phyloP scores from a whole-genome alignment of 768 basidiomycete genomes.

The Boletus bicolor region DNA sequence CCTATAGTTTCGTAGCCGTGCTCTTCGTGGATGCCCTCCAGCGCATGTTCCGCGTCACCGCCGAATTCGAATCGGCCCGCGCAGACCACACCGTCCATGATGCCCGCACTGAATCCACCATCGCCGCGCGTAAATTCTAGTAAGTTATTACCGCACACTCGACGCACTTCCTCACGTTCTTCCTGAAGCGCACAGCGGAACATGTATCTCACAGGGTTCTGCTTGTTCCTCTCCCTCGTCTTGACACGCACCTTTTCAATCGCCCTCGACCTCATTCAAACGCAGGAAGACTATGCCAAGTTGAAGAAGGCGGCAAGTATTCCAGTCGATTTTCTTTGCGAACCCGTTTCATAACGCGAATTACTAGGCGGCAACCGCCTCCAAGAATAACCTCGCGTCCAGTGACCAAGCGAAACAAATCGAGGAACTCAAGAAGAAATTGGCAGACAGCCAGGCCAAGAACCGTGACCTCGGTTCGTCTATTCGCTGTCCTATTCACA shows the following conservation, averaged over 20 bases:
- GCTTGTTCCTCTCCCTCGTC: constrained; percentile 92
- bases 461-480: constrained; percentile 62
- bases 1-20: constrained; percentile 71
- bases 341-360: background rate
- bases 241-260: constrained; percentile 92
- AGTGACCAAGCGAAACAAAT: constrained; percentile 41
- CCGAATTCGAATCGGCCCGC: constrained; percentile 70
- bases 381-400: constrained; percentile 27
- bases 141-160: constrained; percentile 33
- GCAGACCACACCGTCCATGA: constrained; percentile 49
- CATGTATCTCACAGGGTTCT: constrained; percentile 89
- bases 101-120: constrained; percentile 78
- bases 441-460: constrained; percentile 55
- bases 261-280: constrained; percentile 84
- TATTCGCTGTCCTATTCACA: background rate
- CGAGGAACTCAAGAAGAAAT: constrained; percentile 63
- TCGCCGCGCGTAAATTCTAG: constrained; percentile 94
- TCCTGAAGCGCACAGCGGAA: constrained; percentile 74
- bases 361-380: constrained; percentile 34
- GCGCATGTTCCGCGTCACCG: constrained; percentile 80
- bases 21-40: constrained; percentile 91
- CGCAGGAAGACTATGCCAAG: constrained; percentile 83
- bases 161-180: background rate
- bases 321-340: background rate
- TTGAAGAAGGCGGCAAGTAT: constrained; percentile 58